Conservation (phyloP, 306 rosid genomes). For the Acacia confusa region DNA sequence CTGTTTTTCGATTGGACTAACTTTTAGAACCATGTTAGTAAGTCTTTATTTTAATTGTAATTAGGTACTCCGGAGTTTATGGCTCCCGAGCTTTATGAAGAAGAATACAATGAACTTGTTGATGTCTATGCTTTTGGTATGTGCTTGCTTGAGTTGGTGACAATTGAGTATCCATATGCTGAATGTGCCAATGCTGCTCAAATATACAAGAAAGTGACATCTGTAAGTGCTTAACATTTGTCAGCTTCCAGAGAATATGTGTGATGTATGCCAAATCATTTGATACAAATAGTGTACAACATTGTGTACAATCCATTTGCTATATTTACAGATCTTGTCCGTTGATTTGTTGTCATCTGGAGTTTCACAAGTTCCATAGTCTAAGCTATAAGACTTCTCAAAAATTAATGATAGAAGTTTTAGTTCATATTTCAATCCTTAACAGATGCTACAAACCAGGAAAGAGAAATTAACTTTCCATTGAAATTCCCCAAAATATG, state of each 20-base stretch:
- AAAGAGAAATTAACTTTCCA: neutral
- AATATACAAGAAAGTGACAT: slow-evolving; percentile 96
- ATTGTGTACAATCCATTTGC: slow-evolving; percentile 6
- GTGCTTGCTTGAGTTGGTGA: slow-evolving; percentile 95
- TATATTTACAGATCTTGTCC: neutral
- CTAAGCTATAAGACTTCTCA: neutral
- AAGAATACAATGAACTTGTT: slow-evolving; percentile 95
- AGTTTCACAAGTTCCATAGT: slow-evolving; percentile 20
- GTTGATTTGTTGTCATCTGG: neutral
- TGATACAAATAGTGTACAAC: neutral
- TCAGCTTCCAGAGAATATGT: neutral
- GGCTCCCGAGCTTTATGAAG: slow-evolving; percentile 99
- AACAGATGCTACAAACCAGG: slow-evolving; percentile 4
- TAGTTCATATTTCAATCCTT: neutral
- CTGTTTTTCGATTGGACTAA: slow-evolving; percentile 4
- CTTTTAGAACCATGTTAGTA: slow-evolving; percentile 18
- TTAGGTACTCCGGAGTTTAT: slow-evolving; percentile 97
- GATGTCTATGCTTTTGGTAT: slow-evolving; percentile 98
- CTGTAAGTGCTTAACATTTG: slow-evolving; percentile 55
- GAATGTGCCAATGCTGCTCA: slow-evolving; percentile 99
- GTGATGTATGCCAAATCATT: slow-evolving; percentile 26
- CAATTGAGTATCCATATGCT: slow-evolving; percentile 84
- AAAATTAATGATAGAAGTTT: neutral
- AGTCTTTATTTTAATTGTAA: slow-evolving; percentile 23
- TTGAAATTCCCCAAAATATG: slow-evolving; percentile 17